phyloP scores from a whole-genome alignment of 441 rosid genomes.

The Adansonia grandidieri region DNA sequence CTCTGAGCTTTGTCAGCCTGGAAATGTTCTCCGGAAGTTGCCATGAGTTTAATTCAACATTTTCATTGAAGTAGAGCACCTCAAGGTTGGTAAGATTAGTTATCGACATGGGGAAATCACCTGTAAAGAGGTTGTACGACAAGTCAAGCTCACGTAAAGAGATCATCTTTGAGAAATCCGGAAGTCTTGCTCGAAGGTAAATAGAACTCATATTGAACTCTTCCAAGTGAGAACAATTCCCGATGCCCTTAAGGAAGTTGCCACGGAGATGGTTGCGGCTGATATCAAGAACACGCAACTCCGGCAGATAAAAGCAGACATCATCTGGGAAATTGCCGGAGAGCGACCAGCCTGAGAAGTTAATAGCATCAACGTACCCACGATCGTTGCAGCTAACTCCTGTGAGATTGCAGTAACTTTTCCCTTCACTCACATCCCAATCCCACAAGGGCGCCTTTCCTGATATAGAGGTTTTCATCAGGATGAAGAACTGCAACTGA shows the following conservation, averaged over 20 bases:
- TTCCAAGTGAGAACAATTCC: constrained; percentile 73
- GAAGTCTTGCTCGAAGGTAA: constrained; percentile 53
- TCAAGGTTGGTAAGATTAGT: constrained; percentile 71
- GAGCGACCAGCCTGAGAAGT: constrained; percentile 59
- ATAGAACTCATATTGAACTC: constrained; percentile 63
- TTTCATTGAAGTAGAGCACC: constrained; percentile 74
- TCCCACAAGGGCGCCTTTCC: constrained; percentile 52
- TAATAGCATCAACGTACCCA: constrained; percentile 64
- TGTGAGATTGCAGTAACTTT: constrained; percentile 60
- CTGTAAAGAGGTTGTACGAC: constrained; percentile 76
- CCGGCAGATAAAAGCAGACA: constrained; percentile 72
- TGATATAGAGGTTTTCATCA: constrained; percentile 61
- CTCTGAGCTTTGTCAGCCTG: constrained; percentile 58
- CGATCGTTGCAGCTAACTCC: constrained; percentile 66
- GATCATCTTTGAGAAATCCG: constrained; percentile 71
- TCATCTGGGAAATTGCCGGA: constrained; percentile 65
- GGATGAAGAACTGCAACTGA: constrained; percentile 67
- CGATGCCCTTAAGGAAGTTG: constrained; percentile 53
- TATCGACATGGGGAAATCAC: constrained; percentile 73
- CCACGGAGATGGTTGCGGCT: constrained; percentile 61
- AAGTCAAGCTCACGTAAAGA: constrained; percentile 68
- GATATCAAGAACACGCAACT: constrained; percentile 66
- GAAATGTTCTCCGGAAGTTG: constrained; percentile 66
- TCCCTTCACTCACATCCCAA: constrained; percentile 56
- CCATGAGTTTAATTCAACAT: constrained; percentile 58